Evolutionary conservation across 1,284 basidiomycete species (phyloP), one percentile per base, ranked within the genome.

Genomic region (Cerioporus squamosus): DNA sequence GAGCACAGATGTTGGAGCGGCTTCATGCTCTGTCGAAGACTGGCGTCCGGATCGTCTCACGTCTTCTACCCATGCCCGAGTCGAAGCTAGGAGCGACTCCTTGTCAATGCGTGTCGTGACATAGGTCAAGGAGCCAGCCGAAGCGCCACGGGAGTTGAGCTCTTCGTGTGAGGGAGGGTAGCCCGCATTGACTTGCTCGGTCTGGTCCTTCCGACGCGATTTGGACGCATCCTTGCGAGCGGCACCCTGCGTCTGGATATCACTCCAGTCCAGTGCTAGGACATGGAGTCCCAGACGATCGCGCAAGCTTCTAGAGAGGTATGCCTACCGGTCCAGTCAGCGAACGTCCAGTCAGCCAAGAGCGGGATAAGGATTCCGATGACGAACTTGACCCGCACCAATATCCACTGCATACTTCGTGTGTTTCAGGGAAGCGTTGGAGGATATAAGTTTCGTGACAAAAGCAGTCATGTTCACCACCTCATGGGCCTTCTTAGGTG

Each of bases 401-500:
- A 85, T 72, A 54, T 85, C 83, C 10, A 84, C 80, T 8, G 72
- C 72, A 61, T 81, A 77, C 51, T 59, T 55, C 53, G 74, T 52
- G 17, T 47, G 51, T 38, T 62, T 33, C 39, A 72, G 53, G 18
- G 55, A 29, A 1, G 57, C 42, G 1, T 59, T 42, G 39, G 65
- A 51, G 48, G 67, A 45, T 20, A 77, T 60, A 22, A 79, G 31
- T 14, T 61, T 59, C 12, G 60, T 46, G 5, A 81, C 68, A 66
- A 75, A 82, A 4, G 68, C 65, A 10, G 74, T 67, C 79, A 85
- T 82, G 46, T 75, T 74, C 1, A 69, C 57, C 31, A 85, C 80
- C 67, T 85, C 83, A 51, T 85, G 83, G 7, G 71, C 68, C 63
- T 85, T 85, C 65, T 85, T 85, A 22, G 82, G 81, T 4, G 83